These are phyloP conservation scores for Penicillium paneum DNA, from an alignment of 2,329 filamentous ascomycete species.

Conservation along the genomic window DNA sequence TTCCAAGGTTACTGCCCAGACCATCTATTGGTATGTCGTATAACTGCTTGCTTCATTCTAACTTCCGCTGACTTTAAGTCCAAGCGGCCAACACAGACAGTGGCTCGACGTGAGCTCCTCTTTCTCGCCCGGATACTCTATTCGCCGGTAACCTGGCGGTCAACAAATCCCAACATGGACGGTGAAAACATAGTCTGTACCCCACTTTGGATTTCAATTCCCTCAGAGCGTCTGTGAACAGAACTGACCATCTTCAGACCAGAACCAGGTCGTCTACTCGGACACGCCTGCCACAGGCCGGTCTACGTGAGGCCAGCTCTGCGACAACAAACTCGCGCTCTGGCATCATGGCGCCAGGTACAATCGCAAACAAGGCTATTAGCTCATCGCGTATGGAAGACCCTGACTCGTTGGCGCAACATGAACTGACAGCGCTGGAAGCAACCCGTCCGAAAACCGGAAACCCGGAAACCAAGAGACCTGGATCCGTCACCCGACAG, in stretches of 20 bases:
- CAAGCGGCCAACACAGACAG: slow-evolving; percentile 13
- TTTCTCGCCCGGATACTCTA: slow-evolving; percentile 24
- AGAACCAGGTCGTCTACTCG: slow-evolving; percentile 28
- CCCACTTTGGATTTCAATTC: background rate
- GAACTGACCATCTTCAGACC: slow-evolving; percentile 16
- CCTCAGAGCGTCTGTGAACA: background rate
- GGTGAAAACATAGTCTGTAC: slow-evolving; percentile 32
- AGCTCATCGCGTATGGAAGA: slow-evolving; percentile 39
- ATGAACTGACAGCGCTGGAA: slow-evolving; percentile 38
- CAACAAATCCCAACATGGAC: slow-evolving; percentile 30
- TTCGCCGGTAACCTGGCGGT: slow-evolving; percentile 25
- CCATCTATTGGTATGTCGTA: slow-evolving; percentile 4
- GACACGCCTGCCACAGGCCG: slow-evolving; percentile 32
- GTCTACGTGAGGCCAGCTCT: slow-evolving; percentile 51
- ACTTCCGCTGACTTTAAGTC: background rate
- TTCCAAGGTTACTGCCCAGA: slow-evolving; percentile 1
- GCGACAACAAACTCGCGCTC: slow-evolving; percentile 53
- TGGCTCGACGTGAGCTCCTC: slow-evolving; percentile 26
- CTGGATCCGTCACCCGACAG: slow-evolving; percentile 28
- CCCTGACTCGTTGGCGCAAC: background rate
- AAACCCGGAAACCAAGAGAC: slow-evolving; percentile 43
- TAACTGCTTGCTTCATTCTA: background rate
- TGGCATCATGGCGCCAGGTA: slow-evolving; percentile 44
- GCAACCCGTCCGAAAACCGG: slow-evolving; percentile 50
- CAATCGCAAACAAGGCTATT: slow-evolving; percentile 48